Evolutionary conservation across 1,284 basidiomycete species (phyloP).

Genomic region (Leccinum subspadiceum): DNA sequence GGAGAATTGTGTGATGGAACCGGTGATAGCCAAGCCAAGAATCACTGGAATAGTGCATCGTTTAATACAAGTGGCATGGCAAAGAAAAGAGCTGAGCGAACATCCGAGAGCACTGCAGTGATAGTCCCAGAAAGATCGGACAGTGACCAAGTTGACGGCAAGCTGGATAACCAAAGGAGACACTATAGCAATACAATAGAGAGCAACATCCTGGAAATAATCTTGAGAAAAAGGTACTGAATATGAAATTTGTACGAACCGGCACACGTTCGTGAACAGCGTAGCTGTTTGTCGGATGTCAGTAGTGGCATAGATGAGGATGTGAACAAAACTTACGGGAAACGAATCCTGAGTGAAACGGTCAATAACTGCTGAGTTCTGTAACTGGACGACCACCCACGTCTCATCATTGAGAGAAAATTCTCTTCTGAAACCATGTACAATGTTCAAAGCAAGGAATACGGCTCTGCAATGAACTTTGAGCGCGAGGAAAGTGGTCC

Average conservation of each 20-base stretch:
- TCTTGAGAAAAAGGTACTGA: background rate
- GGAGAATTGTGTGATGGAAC: slow-evolving; percentile 78
- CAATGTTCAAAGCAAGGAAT: slow-evolving; percentile 67
- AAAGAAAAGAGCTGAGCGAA: slow-evolving; percentile 38
- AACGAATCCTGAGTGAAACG: slow-evolving; percentile 38
- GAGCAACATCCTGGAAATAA: slow-evolving; percentile 44
- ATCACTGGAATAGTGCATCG: slow-evolving; percentile 48
- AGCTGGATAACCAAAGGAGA: slow-evolving; percentile 70
- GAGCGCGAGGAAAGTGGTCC: slow-evolving; percentile 1
- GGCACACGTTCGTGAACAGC: slow-evolving; percentile 85
- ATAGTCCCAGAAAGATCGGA: slow-evolving; percentile 85
- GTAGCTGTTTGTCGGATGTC: slow-evolving; percentile 55
- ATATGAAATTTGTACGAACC: slow-evolving; percentile 38
- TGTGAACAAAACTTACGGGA: slow-evolving; percentile 47
- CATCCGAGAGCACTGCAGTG: slow-evolving; percentile 80
- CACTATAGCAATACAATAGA: slow-evolving; percentile 69
- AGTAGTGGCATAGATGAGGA: slow-evolving; percentile 13
- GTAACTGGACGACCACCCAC: slow-evolving; percentile 36
- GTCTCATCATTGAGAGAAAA: slow-evolving; percentile 84
- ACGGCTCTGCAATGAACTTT: slow-evolving; percentile 44
- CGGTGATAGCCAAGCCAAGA: slow-evolving; percentile 73
- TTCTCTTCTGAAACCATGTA: slow-evolving; percentile 79
- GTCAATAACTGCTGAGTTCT: background rate
- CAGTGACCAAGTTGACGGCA: slow-evolving; percentile 64
- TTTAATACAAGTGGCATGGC: slow-evolving; percentile 1